A percentile compares a stretch with the other conserved stretches of the same genome.
Conservation (phyloP, 805 yeast species). For the Hanseniaspora guilliermondii region DNA sequence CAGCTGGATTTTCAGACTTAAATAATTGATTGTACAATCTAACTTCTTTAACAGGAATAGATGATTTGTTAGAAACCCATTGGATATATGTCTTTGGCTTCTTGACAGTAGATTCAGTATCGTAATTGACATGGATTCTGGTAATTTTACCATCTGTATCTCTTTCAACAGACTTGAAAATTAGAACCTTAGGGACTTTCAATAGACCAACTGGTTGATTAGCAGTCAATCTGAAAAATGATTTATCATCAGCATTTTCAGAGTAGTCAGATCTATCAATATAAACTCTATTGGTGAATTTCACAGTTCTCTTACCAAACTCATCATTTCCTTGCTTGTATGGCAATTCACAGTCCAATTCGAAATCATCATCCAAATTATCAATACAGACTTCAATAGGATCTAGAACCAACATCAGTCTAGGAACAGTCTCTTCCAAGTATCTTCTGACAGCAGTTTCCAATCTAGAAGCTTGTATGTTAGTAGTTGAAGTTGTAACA, state of each 20-base stretch:
- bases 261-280: slow-evolving; percentile 85
- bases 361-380: slow-evolving; percentile 63
- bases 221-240: slow-evolving; percentile 87
- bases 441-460: slow-evolving; percentile 80
- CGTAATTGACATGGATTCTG: slow-evolving; percentile 68
- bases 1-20: slow-evolving; percentile 79
- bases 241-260: slow-evolving; percentile 44
- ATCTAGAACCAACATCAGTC: slow-evolving; percentile 83
- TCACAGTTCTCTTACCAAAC: slow-evolving; percentile 63
- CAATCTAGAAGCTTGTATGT: slow-evolving; percentile 79
- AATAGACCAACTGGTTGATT: slow-evolving; percentile 89
- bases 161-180: slow-evolving; percentile 50
- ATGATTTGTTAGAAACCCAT: slow-evolving; percentile 75
- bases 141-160: slow-evolving; percentile 46
- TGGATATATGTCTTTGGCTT: slow-evolving; percentile 95
- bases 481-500: slow-evolving; percentile 86
- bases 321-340: slow-evolving; percentile 76
- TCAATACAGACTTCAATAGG: slow-evolving; percentile 77
- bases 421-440: slow-evolving; percentile 82
- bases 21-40: slow-evolving; percentile 81
- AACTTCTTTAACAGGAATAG: slow-evolving; percentile 57
- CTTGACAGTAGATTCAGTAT: slow-evolving; percentile 45
- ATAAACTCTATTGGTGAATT: slow-evolving; percentile 64
- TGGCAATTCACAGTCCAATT: slow-evolving; percentile 63
- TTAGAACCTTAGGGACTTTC: slow-evolving; percentile 74